Conservation (phyloP, 768 basidiomycete genomes). For the Daedaleopsis sinensis region DNA sequence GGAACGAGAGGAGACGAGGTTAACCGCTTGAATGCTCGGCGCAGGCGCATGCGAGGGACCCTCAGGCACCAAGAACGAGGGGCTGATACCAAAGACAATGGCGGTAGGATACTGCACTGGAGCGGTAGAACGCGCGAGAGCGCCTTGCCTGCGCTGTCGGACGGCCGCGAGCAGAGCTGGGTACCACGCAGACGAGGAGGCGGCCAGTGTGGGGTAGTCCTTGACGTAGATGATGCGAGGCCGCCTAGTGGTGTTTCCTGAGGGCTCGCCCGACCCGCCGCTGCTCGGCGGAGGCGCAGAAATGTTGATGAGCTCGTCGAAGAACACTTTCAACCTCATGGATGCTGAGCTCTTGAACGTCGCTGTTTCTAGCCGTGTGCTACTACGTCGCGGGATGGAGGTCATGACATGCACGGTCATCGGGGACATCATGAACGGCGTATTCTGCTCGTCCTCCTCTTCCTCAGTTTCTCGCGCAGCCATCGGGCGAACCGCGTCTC, state of each 20-base stretch:
- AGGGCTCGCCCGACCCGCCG: constrained; percentile 24
- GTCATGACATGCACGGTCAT: constrained; percentile 52
- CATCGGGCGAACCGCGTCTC: constrained; percentile 31
- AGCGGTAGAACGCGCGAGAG: constrained; percentile 60
- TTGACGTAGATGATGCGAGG: constrained; percentile 86
- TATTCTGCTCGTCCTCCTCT: constrained; percentile 51
- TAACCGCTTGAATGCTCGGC: constrained; percentile 37
- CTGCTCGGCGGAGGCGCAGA: constrained; percentile 34
- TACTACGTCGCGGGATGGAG: constrained; percentile 25
- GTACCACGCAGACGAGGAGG: constrained; percentile 78
- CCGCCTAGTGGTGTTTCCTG: constrained; percentile 27
- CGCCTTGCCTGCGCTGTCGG: constrained; percentile 70
- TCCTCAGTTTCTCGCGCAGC: constrained; percentile 40
- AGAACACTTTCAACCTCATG: constrained; percentile 63
- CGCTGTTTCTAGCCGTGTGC: constrained; percentile 13
- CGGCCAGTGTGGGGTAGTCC: constrained; percentile 76
- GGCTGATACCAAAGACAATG: constrained; percentile 88
- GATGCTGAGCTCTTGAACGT: constrained; percentile 34
- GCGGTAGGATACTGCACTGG: constrained; percentile 70
- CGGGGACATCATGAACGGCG: constrained; percentile 40
- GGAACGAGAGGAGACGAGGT: constrained; percentile 48
- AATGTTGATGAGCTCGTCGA: constrained; percentile 77
- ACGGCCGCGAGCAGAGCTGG: constrained; percentile 78
- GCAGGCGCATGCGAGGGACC: constrained; percentile 32
- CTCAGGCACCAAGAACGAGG: constrained; percentile 62